Percentiles rank a stretch among this genome's conserved stretches.
Evolutionary conservation across 495 filamentous ascomycete species (phyloP).

Genomic region (Daldinia childiae): DNA sequence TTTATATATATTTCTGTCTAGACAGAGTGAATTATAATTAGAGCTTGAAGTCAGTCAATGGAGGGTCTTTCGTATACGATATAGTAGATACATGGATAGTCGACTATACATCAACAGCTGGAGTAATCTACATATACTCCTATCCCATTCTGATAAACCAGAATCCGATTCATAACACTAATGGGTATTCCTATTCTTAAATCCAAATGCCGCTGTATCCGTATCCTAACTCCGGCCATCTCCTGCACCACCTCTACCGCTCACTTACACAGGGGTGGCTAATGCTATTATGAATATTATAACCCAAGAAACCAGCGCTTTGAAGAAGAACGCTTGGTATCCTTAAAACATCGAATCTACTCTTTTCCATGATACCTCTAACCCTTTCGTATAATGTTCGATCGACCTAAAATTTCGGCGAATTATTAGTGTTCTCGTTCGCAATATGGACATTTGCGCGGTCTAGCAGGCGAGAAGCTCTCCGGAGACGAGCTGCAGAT

Average conservation of each 20-base stretch:
- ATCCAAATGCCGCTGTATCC: slow-evolving; percentile 20
- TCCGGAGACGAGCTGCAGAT: slow-evolving; percentile 32
- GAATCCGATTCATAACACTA: slow-evolving; percentile 12
- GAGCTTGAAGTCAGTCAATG: background rate
- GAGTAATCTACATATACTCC: background rate
- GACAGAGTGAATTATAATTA: background rate
- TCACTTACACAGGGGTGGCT: background rate
- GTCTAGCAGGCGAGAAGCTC: slow-evolving; percentile 34
- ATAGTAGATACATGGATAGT: background rate
- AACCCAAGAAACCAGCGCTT: slow-evolving; percentile 6
- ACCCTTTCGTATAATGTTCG: background rate
- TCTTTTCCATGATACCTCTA: background rate
- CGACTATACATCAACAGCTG: background rate
- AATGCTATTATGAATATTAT: background rate
- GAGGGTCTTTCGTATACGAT: background rate
- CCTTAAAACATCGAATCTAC: background rate
- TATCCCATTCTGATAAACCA: background rate
- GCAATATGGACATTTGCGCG: background rate
- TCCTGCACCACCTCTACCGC: background rate
- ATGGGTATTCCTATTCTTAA: slow-evolving; percentile 24
- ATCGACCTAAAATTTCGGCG: background rate
- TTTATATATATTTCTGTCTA: too few relatives aligned
- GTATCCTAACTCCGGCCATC: background rate
- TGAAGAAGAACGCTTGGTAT: background rate
- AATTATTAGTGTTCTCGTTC: background rate